Evolutionary conservation across 164 flowering plant genomes (phyloP), one percentile per base, ranked within the genome.

Genomic region (Stephania cephalantha): DNA sequence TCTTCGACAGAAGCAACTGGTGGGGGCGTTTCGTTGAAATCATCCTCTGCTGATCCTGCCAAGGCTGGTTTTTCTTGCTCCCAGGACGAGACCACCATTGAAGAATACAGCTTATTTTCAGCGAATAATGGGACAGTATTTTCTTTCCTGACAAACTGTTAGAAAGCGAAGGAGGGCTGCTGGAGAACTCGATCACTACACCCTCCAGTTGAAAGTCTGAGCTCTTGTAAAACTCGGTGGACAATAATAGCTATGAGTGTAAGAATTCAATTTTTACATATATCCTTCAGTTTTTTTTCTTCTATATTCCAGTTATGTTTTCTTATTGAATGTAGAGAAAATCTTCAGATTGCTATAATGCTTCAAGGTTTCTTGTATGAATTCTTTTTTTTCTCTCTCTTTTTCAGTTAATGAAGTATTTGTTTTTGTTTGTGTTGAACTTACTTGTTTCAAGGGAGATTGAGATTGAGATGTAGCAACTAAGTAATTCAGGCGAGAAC

Each of bases 51-150:
- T 13, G 83, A 77, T 80, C 50, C 42, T 48, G 9, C 73, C 29
- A 55, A 83, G 55, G 77, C 72, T 69, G 86, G 76, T 76, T 77
- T 65, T 78, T 72, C 81, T 46, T 80, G 85, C 84, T 76, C 69
- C 75, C 83, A 85, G 82, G 87, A 88, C 79, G 95, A 88, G 68
- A 78, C 82, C 31, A 80, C 79, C 3, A 74, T 89, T 73, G 95
- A 90, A 82, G 93, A 94, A 79, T 91, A 94, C 84, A 92, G 90
- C 83, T 85, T 94, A 84, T 94, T 94, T 83, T 91, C 93, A 67
- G 84, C 93, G 52, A 88, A 87, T 75, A 89, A 87, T 71, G 88
- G 91, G 65, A 73, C 86, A 31, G 75, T 82, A 78, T 92, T 91
- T 85, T 87, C 96, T 22, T 83, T 95, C 83, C 89, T 89, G 77